Percentiles rank a stretch among this genome's conserved stretches.
phyloP scores from a whole-genome alignment of 345 rosid genomes.

The Eucalyptus sp. region DNA sequence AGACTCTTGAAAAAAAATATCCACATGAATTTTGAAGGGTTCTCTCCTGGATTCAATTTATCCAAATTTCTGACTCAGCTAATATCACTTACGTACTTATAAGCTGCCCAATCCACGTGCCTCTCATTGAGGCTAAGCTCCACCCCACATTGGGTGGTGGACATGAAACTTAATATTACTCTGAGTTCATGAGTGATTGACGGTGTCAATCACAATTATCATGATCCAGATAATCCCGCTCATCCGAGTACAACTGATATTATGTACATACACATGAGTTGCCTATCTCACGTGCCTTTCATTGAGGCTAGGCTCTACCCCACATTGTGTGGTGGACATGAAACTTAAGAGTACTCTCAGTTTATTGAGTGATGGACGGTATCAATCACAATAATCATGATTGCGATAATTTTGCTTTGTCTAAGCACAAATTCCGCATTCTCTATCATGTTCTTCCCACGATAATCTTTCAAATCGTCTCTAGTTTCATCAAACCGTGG shows the following conservation, averaged over 20 bases:
- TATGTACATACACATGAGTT: too few species aligned
- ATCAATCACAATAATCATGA: too few species aligned
- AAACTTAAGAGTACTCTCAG: too few species aligned
- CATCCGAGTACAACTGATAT: too few species aligned
- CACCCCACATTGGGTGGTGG: background rate
- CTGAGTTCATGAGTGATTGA: background rate
- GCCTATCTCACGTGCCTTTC: too few species aligned
- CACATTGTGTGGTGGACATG: too few species aligned
- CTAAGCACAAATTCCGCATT: background rate
- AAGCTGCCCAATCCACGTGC: background rate
- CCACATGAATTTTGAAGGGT: background rate
- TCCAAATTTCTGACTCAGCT: background rate
- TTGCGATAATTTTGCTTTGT: too few species aligned
- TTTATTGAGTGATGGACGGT: too few species aligned
- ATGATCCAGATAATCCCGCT: accelerated
- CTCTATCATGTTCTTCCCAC: background rate
- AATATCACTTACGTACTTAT: background rate
- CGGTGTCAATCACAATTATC: too few species aligned
- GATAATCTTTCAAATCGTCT: background rate
- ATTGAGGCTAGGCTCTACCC: too few species aligned
- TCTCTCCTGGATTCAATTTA: background rate
- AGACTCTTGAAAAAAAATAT: background rate
- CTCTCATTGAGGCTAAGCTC: background rate
- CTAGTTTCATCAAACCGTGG: background rate
- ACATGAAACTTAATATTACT: background rate